Conservation (phyloP, 345 rosid species). For the Syzygium aqueum region DNA sequence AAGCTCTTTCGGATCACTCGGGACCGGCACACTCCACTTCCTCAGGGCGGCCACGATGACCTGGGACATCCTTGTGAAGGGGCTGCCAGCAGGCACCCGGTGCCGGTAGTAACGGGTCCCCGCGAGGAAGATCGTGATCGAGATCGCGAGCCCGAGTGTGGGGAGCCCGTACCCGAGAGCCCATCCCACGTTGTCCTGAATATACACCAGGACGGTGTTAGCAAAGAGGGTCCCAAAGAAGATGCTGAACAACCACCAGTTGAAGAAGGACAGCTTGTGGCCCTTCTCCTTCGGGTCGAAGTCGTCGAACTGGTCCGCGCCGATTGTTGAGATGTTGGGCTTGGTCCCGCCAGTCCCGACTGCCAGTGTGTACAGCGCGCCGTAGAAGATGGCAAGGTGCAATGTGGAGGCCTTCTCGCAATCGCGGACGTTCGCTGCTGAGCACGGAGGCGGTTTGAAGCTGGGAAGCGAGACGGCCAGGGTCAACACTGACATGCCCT, state of each 20-base stretch:
- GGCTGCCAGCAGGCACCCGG: slow-evolving; percentile 57
- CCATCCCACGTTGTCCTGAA: slow-evolving; percentile 94
- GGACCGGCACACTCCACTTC: slow-evolving; percentile 40
- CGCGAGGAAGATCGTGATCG: slow-evolving; percentile 44
- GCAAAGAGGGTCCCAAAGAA: slow-evolving; percentile 85
- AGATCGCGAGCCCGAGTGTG: slow-evolving; percentile 51
- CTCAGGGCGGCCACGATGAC: slow-evolving; percentile 65
- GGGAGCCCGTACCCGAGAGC: slow-evolving; percentile 74
- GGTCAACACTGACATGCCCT: slow-evolving; percentile 78
- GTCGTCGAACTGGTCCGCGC: slow-evolving; percentile 91
- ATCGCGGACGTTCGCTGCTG: slow-evolving; percentile 6
- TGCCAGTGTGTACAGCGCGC: slow-evolving; percentile 66
- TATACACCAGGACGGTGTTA: slow-evolving; percentile 68
- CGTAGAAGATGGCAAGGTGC: slow-evolving; percentile 56
- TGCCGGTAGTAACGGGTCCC: slow-evolving; percentile 79
- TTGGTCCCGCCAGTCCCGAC: slow-evolving; percentile 89
- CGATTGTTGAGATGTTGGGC: slow-evolving; percentile 86
- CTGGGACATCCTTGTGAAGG: slow-evolving; percentile 63
- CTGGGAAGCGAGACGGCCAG: slow-evolving; percentile 58
- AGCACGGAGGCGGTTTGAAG: slow-evolving; percentile 60
- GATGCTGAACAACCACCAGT: slow-evolving; percentile 97
- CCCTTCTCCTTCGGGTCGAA: slow-evolving; percentile 69
- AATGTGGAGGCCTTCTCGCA: slow-evolving; percentile 54
- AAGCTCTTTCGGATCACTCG: slow-evolving; percentile 29
- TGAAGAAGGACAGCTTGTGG: slow-evolving; percentile 84